Evolutionary conservation across 306 rosid species (phyloP).

Genomic region (Fragaria iinumae): DNA sequence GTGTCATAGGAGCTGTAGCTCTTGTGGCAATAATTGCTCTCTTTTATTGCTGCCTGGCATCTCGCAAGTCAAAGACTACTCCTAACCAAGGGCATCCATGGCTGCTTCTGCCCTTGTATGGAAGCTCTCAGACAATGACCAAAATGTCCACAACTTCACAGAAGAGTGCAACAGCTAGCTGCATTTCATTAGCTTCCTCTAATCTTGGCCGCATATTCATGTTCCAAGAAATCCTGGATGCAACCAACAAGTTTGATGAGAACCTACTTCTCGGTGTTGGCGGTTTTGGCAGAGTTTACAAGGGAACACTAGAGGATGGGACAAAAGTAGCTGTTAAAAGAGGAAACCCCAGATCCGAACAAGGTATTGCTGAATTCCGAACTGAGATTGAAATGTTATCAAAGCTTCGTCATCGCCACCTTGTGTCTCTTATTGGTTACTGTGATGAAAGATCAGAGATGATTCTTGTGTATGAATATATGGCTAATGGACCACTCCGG

Average conservation of each 20-base stretch:
- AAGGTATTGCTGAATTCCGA: constrained; percentile 91
- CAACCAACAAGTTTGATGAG: constrained; percentile 89
- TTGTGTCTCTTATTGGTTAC: constrained; percentile 93
- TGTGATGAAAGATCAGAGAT: constrained; percentile 96
- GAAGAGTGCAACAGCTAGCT: constrained; percentile 90
- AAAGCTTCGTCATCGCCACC: constrained; percentile 95
- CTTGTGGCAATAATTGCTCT: constrained; percentile 49
- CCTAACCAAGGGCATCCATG: constrained; percentile 64
- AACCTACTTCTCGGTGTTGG: constrained; percentile 89
- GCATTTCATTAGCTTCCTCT: constrained; percentile 75
- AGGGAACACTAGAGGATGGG: constrained; percentile 92
- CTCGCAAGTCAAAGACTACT: constrained; percentile 45
- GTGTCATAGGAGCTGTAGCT: constrained; percentile 43
- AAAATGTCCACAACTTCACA: constrained; percentile 80
- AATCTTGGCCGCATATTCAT: constrained; percentile 75
- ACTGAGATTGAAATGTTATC: constrained; percentile 97
- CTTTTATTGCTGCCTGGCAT: constrained; percentile 48
- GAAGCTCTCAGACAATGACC: constrained; percentile 87
- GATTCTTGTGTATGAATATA: constrained; percentile 93
- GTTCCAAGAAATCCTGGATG: constrained; percentile 83
- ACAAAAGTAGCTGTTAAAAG: constrained; percentile 83
- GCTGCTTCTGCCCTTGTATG: constrained; percentile 82
- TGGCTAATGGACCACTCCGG: constrained; percentile 97
- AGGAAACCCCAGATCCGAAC: constrained; percentile 93
- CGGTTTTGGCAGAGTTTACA: constrained; percentile 88